Base-by-base conservation (phyloP, 2,329 filamentous ascomycete species). In the Calonectria hongkongensis region DNA sequence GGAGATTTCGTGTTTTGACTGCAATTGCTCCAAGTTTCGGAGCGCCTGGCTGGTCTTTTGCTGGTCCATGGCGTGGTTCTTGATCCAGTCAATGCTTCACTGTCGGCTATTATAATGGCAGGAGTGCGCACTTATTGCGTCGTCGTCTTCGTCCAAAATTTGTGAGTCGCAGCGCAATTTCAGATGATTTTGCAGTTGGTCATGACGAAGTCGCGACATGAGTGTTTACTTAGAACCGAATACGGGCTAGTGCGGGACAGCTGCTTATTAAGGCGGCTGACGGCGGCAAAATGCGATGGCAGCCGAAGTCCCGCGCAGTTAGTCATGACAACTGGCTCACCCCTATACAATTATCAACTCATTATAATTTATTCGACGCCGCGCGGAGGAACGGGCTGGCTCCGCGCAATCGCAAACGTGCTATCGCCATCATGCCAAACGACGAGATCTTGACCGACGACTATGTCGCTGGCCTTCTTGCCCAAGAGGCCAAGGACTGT, bases 381-480 rank as follows among this genome's bases (percentile, higher is more conserved):
- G 58, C 48, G 12, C 16, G 39, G 41, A 43, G 58, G 27, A 27
- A 41, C 51, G 13, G 48, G 10, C 39, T 48, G 7, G 21, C 47
- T 48, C 45, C 43, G 25, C 48, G 48, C 27, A 56, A 25, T 47
- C 30, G 45, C 50, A 25, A 70, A 43, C 33, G 4, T 63, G 18
- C 36, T 63, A 16, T 21, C 33, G 45, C 62, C 65, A 63, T 25
- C 21, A 88, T 87, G 86, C 68, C 84, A 13, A 85, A 86, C 66
- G 85, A 89, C 75, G 86, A 88, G n/a, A 81, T 90, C 28, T 83
- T 93, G 58, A 92, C 92, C 25, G 94, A 97, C 81, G 93, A 95
- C 65, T 95, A 95, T 80, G 92, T 98, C 74, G 95, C 95, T 18
- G 89, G 89, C 60, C 86, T 98, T n/a, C 88, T 98, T 43, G 91